These are phyloP conservation scores for Lipomyces chichibuensis DNA, from an alignment of 805 yeast genomes.

Conservation along the genomic window DNA sequence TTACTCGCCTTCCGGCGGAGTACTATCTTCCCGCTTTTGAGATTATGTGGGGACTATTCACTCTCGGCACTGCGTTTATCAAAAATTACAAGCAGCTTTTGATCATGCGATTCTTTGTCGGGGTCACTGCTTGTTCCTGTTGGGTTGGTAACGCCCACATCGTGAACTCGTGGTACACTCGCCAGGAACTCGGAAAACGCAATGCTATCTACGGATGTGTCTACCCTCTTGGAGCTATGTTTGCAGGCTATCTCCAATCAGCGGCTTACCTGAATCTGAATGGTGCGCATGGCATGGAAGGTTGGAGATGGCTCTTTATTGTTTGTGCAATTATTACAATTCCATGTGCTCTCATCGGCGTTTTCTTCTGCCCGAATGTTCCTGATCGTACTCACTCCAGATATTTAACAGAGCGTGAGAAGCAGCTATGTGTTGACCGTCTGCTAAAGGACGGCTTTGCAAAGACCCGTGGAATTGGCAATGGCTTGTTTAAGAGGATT, in stretches of 20 bases:
- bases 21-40: slow-evolving; percentile 46
- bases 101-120: slow-evolving; percentile 48
- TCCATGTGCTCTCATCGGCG: slow-evolving; percentile 60
- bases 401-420: slow-evolving; percentile 60
- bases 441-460: slow-evolving; percentile 38
- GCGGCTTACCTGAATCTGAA: slow-evolving; percentile 53
- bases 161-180: slow-evolving; percentile 56
- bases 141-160: slow-evolving; percentile 50
- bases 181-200: slow-evolving; percentile 62
- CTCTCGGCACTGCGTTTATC: slow-evolving; percentile 41
- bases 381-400: slow-evolving; percentile 60
- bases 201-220: slow-evolving; percentile 63
- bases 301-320: slow-evolving; percentile 77
- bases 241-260: slow-evolving; percentile 67
- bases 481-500: slow-evolving; percentile 20
- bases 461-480: slow-evolving; percentile 24
- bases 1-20: slow-evolving; percentile 44
- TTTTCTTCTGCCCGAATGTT: slow-evolving; percentile 65
- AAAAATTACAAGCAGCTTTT: slow-evolving; percentile 42
- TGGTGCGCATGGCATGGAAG: slow-evolving; percentile 57
- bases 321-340: slow-evolving; percentile 64
- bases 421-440: slow-evolving; percentile 54
- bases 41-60: slow-evolving; percentile 48
- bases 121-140: slow-evolving; percentile 50
- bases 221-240: slow-evolving; percentile 63